These are phyloP conservation scores for Globisporangium rhizosaccharum DNA, from an alignment of 352 stramenopile species.

Conservation along the genomic window DNA sequence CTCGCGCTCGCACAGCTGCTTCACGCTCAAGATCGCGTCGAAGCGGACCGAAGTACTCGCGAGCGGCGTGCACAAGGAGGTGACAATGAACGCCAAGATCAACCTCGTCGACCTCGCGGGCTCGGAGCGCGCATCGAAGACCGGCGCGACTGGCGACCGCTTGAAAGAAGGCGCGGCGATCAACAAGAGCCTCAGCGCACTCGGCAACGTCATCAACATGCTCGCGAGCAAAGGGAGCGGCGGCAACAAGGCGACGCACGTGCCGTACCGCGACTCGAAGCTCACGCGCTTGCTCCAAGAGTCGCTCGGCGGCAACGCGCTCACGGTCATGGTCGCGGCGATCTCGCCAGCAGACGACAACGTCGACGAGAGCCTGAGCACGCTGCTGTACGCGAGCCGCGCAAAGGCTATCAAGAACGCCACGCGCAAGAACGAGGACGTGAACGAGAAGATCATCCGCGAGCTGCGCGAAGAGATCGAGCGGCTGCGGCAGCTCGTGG, in stretches of 20 bases:
- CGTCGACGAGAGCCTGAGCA: slow-evolving; percentile 91
- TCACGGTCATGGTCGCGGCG: slow-evolving; percentile 93
- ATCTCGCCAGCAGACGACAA: slow-evolving; percentile 92
- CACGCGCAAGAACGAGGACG: slow-evolving; percentile 86
- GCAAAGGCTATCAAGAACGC: slow-evolving; percentile 91
- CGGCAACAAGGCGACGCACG: slow-evolving; percentile 41
- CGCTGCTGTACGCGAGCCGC: slow-evolving; percentile 91
- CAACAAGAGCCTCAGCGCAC: slow-evolving; percentile 89
- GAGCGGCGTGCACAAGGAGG: slow-evolving; percentile 57
- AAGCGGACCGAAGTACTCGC: slow-evolving; percentile 58
- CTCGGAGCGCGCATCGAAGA: slow-evolving; percentile 86
- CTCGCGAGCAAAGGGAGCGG: slow-evolving; percentile 48
- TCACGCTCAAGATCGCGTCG: slow-evolving; percentile 89
- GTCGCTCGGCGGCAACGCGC: slow-evolving; percentile 87
- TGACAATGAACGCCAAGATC: slow-evolving; percentile 84
- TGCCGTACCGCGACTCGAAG: slow-evolving; percentile 91
- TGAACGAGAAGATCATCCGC: slow-evolving; percentile 89
- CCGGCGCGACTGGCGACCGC: slow-evolving; percentile 75
- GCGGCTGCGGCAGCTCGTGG: slow-evolving; percentile 80
- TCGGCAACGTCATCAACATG: slow-evolving; percentile 92
- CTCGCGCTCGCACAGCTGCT: slow-evolving; percentile 87
- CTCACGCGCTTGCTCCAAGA: slow-evolving; percentile 88
- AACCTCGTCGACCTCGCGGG: slow-evolving; percentile 91
- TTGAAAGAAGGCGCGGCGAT: slow-evolving; percentile 91
- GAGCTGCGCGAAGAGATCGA: slow-evolving; percentile 92